Conservation (phyloP, 2,329 filamentous ascomycete species). For the Trichoderma cornu-damae region DNA sequence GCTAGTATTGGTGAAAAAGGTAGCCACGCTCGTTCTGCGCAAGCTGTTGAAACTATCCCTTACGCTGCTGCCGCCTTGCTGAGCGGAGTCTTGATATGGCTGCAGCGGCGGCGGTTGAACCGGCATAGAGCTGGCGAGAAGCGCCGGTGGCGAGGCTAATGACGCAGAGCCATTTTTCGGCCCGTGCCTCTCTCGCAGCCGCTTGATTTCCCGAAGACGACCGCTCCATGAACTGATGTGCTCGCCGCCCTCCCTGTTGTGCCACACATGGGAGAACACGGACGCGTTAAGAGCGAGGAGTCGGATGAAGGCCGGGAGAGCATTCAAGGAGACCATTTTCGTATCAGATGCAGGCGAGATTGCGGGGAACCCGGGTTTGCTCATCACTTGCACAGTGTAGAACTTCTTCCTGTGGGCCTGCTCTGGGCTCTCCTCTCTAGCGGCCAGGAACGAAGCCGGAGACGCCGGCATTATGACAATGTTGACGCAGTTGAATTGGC, state of each 20-base stretch:
- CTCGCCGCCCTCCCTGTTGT: conserved; percentile 68
- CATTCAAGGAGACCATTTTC: conserved; percentile 80
- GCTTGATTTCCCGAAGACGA: conserved; percentile 77
- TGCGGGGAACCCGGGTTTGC: conserved; percentile 81
- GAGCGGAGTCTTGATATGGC: conserved; percentile 28
- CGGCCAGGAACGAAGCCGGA: conserved; percentile 67
- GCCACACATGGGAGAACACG: conserved; percentile 91
- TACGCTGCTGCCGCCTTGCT: conserved; percentile 45
- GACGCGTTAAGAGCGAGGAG: conserved; percentile 88
- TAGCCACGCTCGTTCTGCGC: conserved; percentile 59
- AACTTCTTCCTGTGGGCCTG: conserved; percentile 49
- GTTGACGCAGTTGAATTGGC: conserved; percentile 93
- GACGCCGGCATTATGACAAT: conserved; percentile 92
- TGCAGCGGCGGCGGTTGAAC: conserved; percentile 23
- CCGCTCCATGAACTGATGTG: conserved; percentile 87
- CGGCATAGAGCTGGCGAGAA: conserved; percentile 25
- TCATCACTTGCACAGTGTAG: conserved; percentile 86
- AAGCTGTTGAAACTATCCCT: conserved; percentile 58
- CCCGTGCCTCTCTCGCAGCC: conserved; percentile 65
- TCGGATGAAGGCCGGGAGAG: conserved; percentile 78
- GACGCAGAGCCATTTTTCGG: conserved; percentile 35
- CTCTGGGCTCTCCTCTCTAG: conserved; percentile 41
- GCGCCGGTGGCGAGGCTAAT: conserved; percentile 28
- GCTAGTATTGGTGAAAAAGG: conserved; percentile 55
- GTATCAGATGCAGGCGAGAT: conserved; percentile 84